Conservation (phyloP, 441 rosid genomes). For the Hura crepitans region DNA sequence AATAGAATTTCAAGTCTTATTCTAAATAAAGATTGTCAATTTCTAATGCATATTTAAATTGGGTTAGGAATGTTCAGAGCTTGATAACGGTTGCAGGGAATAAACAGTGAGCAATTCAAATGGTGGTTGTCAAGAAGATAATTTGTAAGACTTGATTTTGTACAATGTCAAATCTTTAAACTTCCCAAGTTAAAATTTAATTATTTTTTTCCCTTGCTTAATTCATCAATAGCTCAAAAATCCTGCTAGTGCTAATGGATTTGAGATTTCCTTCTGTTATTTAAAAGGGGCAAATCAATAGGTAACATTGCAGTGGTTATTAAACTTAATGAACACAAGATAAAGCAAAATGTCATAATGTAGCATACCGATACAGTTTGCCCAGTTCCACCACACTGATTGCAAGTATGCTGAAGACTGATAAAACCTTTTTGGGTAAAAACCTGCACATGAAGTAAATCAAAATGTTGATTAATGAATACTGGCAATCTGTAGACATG, state of each 20-base stretch:
- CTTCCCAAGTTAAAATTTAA: no score
- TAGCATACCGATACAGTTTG: slow-evolving; percentile 63
- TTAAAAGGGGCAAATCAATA: neutral
- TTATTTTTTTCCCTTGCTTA: no score
- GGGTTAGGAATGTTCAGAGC: no score
- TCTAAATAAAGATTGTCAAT: no score
- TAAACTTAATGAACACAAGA: neutral
- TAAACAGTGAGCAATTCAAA: no score
- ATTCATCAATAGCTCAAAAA: neutral
- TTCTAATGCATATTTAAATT: no score
- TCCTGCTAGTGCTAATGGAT: neutral
- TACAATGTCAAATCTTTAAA: no score
- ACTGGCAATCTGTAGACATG: neutral
- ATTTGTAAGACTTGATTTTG: no score
- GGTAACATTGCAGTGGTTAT: neutral
- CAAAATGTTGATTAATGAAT: slow-evolving; percentile 20
- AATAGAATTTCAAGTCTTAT: no score
- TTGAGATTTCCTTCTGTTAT: neutral
- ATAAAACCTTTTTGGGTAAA: slow-evolving; percentile 58
- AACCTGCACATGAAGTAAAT: slow-evolving; percentile 40
- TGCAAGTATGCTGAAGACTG: slow-evolving; percentile 64
- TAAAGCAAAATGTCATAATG: neutral
- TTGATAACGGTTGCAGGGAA: no score
- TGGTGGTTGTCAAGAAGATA: no score
- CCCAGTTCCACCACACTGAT: slow-evolving; percentile 80